Conservation (phyloP, 345 rosid species). For the Pugionium cornutum region DNA sequence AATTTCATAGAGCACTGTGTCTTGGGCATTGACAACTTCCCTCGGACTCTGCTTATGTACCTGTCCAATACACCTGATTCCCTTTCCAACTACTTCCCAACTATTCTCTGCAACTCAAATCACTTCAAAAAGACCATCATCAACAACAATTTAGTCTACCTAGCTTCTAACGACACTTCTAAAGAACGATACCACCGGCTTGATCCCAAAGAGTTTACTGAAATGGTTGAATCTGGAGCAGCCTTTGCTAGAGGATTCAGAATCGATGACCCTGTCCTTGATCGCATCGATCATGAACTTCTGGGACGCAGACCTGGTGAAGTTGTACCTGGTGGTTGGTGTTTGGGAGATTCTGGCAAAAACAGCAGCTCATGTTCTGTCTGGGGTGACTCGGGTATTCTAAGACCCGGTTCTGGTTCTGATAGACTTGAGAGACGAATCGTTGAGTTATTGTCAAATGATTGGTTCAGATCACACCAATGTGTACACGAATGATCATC, state of each 20-base stretch:
- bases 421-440: slow-evolving; percentile 68
- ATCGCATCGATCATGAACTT: slow-evolving; percentile 71
- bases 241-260: slow-evolving; percentile 68
- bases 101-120: slow-evolving; percentile 70
- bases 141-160: slow-evolving; percentile 67
- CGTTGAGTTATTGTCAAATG: slow-evolving; percentile 55
- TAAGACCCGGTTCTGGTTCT: slow-evolving; percentile 83
- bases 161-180: slow-evolving; percentile 50
- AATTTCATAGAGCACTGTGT: slow-evolving; percentile 72
- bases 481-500: slow-evolving; percentile 56
- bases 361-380: slow-evolving; percentile 53
- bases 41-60: slow-evolving; percentile 90
- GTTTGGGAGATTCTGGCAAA: slow-evolving; percentile 64
- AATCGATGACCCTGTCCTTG: slow-evolving; percentile 59
- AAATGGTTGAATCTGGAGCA: slow-evolving; percentile 77
- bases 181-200: slow-evolving; percentile 46
- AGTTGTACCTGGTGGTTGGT: slow-evolving; percentile 93
- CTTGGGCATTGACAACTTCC: slow-evolving; percentile 85
- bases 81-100: slow-evolving; percentile 74
- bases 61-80: slow-evolving; percentile 78
- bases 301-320: slow-evolving; percentile 55
- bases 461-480: slow-evolving; percentile 55
- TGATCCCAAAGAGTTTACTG: slow-evolving; percentile 59
- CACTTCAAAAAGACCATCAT: slow-evolving; percentile 61
- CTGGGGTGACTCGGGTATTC: slow-evolving; percentile 87